Evolutionary conservation across 1,139 yeast genomes (phyloP), one percentile per base, ranked within the genome.

Genomic region (Candida mesenterica): DNA sequence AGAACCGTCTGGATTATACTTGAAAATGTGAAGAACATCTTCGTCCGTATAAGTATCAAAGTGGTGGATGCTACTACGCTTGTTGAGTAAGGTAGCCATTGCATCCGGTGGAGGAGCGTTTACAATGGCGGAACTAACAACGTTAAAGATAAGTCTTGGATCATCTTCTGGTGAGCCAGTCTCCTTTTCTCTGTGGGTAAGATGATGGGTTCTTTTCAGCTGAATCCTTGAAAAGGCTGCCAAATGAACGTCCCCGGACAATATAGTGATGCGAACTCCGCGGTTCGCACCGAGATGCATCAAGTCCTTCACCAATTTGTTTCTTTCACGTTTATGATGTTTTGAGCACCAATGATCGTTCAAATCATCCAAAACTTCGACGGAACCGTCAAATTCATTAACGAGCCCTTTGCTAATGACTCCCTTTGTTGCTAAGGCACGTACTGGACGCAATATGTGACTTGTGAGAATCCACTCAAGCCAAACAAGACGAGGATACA

Each of bases 311-410:
- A 86, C 62, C 33, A 88, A 64, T 44, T 55, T 55, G 57, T 87
- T 87, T 41, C 96, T 72, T 59, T 87, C 96, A 36, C 64, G 61
- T 56, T 87, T 87, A 48, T 90, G 98, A 56, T 82, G 75, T 41
- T 73, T 73, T 4, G 96, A 84, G 59, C 97, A 89, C 97, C 97
- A 90, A 60, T 92, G 97, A 57, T 90, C 98, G 54, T 89, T 84
- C 55, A 92, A 71, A 56, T 90, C 97, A 53, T 92, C 97, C 46
- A 90, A 71, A 13, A 90, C 78, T 61, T 90, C 97, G 14, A 90
- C 80, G 29, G 84, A 79, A 2, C 97, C 97, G 52, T 89, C 96
- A 54, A 89, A 90, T 48, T 87, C 94, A 54, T 92, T 90, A 25
- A 87, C 88, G 26, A 87, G 62, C 1, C 94, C 90, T 38, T 75